phyloP scores from a whole-genome alignment of 108 stramenopile species.

The Cyclotella atomus region DNA sequence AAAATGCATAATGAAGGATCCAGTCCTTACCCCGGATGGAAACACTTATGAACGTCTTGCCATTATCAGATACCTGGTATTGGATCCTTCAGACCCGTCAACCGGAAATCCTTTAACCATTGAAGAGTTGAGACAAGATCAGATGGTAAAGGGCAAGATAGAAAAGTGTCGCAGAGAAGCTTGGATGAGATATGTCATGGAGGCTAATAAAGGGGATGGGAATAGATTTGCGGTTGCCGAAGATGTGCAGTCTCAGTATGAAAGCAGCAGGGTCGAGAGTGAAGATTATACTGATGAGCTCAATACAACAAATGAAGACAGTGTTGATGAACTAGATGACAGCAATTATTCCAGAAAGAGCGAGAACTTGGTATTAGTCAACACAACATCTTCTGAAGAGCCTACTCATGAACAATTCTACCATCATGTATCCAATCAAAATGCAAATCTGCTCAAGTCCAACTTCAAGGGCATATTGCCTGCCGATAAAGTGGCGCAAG shows the following conservation, averaged over 20 bases:
- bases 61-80: constrained; percentile 35
- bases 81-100: constrained; percentile 23
- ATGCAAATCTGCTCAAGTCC: constrained; percentile 1
- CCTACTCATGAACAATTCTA: neutral
- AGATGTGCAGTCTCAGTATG: neutral
- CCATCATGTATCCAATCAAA: neutral
- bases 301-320: neutral
- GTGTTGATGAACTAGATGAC: neutral
- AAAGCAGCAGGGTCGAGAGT: neutral
- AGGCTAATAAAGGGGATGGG: constrained; percentile 7
- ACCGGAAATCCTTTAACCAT: constrained; percentile 19
- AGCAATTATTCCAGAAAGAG: neutral
- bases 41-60: constrained; percentile 56
- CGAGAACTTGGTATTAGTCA: neutral
- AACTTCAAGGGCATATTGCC: neutral
- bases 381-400: constrained; percentile 2
- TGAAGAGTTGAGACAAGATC: constrained; percentile 32
- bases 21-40: constrained; percentile 59
- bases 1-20: constrained; percentile 61
- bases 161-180: constrained; percentile 47
- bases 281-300: neutral
- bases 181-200: constrained; percentile 40
- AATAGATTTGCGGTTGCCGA: neutral
- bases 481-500: neutral
- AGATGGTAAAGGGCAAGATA: constrained; percentile 26